Conservation (phyloP, 352 stramenopile genomes). For the Halophytophthora polymorphica region DNA sequence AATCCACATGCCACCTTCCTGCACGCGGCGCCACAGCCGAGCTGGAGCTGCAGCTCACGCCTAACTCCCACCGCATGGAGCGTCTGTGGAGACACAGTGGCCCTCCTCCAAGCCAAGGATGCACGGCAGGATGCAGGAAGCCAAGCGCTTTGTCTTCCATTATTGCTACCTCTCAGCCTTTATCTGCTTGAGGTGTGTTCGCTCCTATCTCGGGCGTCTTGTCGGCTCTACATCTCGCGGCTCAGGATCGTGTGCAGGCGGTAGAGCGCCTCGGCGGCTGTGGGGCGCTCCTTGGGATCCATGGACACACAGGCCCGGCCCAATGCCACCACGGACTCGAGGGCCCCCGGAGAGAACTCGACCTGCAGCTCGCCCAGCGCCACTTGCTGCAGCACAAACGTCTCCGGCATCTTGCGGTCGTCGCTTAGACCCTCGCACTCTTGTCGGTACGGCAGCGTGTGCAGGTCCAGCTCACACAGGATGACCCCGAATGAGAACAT, state of each 20-base stretch:
- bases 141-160: too few relatives aligned
- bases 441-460: conserved; percentile 5
- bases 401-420: conserved; percentile 3
- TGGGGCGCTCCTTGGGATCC: conserved; percentile 11
- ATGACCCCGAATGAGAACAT: conserved; percentile 15
- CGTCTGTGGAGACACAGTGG: too few relatives aligned
- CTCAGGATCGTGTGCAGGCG: conserved; percentile 21
- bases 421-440: neutral
- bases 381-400: conserved; percentile 20
- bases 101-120: too few relatives aligned
- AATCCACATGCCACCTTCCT: too few relatives aligned
- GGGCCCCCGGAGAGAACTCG: conserved; percentile 6
- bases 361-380: conserved; percentile 17
- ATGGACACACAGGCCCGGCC: conserved; percentile 15
- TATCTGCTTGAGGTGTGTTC: too few relatives aligned
- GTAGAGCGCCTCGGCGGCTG: conserved; percentile 17
- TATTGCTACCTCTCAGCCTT: too few relatives aligned
- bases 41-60: too few relatives aligned
- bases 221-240: neutral
- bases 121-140: too few relatives aligned
- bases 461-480: conserved; percentile 9
- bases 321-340: conserved; percentile 3
- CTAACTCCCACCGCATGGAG: too few relatives aligned
- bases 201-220: too few relatives aligned
- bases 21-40: too few relatives aligned